Evolutionary conservation across 768 basidiomycete species (phyloP), one percentile per base, ranked within the genome.

Genomic region (Boletellus emodensis): DNA sequence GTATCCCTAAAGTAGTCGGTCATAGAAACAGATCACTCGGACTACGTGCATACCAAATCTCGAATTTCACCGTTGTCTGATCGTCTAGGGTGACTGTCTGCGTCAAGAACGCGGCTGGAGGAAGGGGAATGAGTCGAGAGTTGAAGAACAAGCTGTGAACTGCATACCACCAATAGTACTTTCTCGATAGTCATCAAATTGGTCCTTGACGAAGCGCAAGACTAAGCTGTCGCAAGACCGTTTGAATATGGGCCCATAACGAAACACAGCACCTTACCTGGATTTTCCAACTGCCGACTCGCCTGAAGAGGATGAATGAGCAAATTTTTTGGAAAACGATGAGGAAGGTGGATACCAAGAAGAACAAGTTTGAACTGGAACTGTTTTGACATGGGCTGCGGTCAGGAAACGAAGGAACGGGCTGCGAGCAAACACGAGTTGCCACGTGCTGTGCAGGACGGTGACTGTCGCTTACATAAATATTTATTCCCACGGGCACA

Each of bases 281-380:
- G 88, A 91, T 78, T 99, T 99, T 46, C 96, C 96, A 44, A 99
- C 96, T 39, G 96, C 95, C 36, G 90, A 94, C 76, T 97, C 94
- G 61, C 94, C 94, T 96, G 64, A 37, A 42, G 24, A 30, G 12
- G 50, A 40, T 22, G 52, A 11, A 56, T 64, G 33, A 60, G 55
- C 24, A n/a, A 13, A 33, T 0, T 14, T 8, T 32, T 6, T 9
- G 12, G 3, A n/a, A 3, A 37, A 4, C 10, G 2, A 13, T 40
- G 4, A 10, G 18, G n/a, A 4, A 12, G 1, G 28, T 17, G 13
- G 74, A 56, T 54, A 90, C 96, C 96, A 55, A 97, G 82, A 40
- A 97, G 82, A 56, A 97, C 95, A 58, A 98, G 87, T 70, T 97
- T 97, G 77, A 95, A 96, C 71, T 92, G 90, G 59, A 80, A 89